These are phyloP conservation scores for Pichia scutulata DNA, from an alignment of 805 yeast species.

Conservation along the genomic window DNA sequence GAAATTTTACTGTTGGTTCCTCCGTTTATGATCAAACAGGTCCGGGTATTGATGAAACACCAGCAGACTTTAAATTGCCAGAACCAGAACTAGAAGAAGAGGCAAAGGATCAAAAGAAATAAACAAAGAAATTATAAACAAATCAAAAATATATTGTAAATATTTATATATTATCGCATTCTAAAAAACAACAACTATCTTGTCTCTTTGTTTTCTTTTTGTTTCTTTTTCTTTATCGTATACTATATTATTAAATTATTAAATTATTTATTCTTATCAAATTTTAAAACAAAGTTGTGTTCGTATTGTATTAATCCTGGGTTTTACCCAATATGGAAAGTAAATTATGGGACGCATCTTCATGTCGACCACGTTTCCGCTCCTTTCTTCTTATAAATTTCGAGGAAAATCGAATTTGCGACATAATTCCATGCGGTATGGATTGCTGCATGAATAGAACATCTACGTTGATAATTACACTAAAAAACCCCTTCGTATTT, in stretches of 20 bases:
- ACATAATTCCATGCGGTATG: too few species aligned
- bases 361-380: too few species aligned
- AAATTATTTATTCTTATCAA: neutral
- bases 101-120: conserved; percentile 19
- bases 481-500: too few species aligned
- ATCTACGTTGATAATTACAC: too few species aligned
- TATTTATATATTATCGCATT: neutral
- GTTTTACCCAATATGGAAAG: neutral
- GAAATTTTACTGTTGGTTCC: conserved; percentile 83
- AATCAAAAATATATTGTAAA: neutral
- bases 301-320: too few species aligned
- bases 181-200: neutral
- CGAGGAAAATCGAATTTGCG: too few species aligned
- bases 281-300: too few species aligned
- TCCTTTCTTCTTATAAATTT: too few species aligned
- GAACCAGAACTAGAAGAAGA: conserved; percentile 63
- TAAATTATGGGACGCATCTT: too few species aligned
- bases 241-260: neutral
- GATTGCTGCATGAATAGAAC: too few species aligned
- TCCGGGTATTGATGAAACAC: conserved; percentile 74
- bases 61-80: conserved; percentile 75
- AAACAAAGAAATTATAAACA: neutral
- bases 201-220: neutral
- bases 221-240: neutral
- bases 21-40: conserved; percentile 92